Evolutionary conservation across 2,329 filamentous ascomycete genomes (phyloP).

Genomic region (Cercospora zeina): DNA sequence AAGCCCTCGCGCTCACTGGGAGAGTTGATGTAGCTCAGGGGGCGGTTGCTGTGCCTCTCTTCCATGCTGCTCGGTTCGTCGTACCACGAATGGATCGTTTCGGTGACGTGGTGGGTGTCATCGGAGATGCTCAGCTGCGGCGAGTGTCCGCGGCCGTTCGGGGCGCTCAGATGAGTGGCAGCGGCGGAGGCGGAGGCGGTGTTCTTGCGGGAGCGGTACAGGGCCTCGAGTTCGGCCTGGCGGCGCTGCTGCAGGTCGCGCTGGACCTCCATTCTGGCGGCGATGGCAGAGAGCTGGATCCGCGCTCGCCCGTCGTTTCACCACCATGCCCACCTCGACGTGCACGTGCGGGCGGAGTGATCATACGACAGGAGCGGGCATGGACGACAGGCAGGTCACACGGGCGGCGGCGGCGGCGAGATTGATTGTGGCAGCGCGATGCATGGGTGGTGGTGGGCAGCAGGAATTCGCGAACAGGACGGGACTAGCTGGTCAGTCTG

Average conservation of each 20-base stretch:
- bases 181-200: conserved; percentile 25
- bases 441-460: background rate
- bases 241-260: conserved; percentile 27
- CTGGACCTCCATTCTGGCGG: conserved; percentile 17
- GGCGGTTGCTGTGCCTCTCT: conserved; percentile 65
- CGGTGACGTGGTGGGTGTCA: conserved; percentile 89
- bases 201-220: conserved; percentile 33
- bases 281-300: conserved; percentile 6
- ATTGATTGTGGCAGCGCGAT: background rate
- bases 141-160: conserved; percentile 45
- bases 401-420: background rate
- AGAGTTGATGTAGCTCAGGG: conserved; percentile 71
- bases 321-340: conserved; percentile 2
- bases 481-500: background rate
- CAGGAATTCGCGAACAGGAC: background rate
- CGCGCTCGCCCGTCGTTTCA: conserved; percentile 13
- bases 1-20: conserved; percentile 55
- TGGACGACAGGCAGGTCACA: background rate
- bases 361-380: background rate
- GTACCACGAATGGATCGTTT: conserved; percentile 89
- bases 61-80: conserved; percentile 47
- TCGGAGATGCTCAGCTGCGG: conserved; percentile 74
- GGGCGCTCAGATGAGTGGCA: conserved; percentile 45
- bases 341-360: conserved; percentile 1
- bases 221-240: conserved; percentile 49